phyloP scores from a whole-genome alignment of 345 rosid genomes.

The Cochlearia excelsa region DNA sequence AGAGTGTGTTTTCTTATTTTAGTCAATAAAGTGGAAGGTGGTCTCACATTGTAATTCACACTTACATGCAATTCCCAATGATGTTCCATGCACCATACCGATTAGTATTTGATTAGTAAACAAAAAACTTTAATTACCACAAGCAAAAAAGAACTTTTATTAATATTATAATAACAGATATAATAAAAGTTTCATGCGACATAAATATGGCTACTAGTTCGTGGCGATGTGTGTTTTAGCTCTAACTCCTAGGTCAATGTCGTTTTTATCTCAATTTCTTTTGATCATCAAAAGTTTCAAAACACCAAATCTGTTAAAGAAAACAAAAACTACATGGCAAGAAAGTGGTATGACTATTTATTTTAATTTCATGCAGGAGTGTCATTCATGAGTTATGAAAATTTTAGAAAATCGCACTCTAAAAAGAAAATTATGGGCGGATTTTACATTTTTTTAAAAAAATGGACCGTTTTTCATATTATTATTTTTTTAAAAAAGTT shows the following conservation, averaged over 20 bases:
- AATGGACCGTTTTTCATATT: no score
- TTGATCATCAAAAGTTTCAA: constrained; percentile 19
- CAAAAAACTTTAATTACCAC: not conserved
- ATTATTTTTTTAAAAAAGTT: no score
- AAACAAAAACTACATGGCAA: not conserved
- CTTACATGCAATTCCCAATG: constrained; percentile 55
- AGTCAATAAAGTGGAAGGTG: constrained; percentile 35
- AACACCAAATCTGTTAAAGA: constrained; percentile 7
- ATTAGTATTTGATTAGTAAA: constrained; percentile 5
- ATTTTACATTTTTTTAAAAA: no score
- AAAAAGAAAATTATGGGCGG: no score
- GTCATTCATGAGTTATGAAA: no score
- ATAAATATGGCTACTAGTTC: constrained; percentile 46
- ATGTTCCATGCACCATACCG: constrained; percentile 34
- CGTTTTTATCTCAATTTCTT: constrained; percentile 6
- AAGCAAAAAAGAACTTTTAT: not conserved
- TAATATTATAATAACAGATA: not conserved
- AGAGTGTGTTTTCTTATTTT: constrained; percentile 14
- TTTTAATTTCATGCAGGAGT: constrained; percentile 3
- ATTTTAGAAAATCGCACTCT: no score
- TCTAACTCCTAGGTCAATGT: constrained; percentile 55
- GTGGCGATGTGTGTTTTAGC: constrained; percentile 41
- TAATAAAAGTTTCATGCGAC: constrained; percentile 29
- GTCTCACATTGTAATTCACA: constrained; percentile 41
- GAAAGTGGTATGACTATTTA: constrained; percentile 5